Evolutionary conservation across 1,139 yeast genomes (phyloP).

Genomic region (Zhuliangozyma blackwelliae): DNA sequence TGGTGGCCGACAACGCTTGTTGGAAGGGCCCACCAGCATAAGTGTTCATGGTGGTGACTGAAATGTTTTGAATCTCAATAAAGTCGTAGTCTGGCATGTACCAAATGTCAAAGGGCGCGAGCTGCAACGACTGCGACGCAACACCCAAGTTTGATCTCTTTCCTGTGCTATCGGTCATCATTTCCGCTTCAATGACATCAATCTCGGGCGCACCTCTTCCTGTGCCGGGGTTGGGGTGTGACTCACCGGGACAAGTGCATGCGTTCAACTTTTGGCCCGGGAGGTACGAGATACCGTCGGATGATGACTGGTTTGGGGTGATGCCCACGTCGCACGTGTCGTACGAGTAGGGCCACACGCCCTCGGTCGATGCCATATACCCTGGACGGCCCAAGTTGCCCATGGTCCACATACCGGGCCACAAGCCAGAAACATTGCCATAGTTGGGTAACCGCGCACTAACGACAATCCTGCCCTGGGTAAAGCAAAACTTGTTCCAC

Average conservation of each 20-base stretch:
- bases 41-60: constrained; percentile 66
- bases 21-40: constrained; percentile 85
- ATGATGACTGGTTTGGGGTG: constrained; percentile 78
- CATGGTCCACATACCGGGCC: constrained; percentile 93
- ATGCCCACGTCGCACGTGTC: constrained; percentile 82
- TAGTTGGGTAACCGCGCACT: constrained; percentile 70
- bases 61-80: constrained; percentile 56
- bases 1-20: constrained; percentile 76
- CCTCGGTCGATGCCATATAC: constrained; percentile 71
- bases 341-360: constrained; percentile 90
- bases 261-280: constrained; percentile 71
- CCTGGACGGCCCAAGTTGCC: constrained; percentile 89
- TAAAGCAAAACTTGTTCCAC: constrained; percentile 81
- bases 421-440: constrained; percentile 67
- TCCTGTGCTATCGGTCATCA: constrained; percentile 30
- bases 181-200: constrained; percentile 77
- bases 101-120: constrained; percentile 88
- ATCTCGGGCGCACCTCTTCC: constrained; percentile 93
- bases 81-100: constrained; percentile 76
- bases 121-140: constrained; percentile 78
- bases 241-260: constrained; percentile 73
- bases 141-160: constrained; percentile 44
- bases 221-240: constrained; percentile 73
- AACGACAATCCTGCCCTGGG: constrained; percentile 69
- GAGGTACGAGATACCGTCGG: constrained; percentile 74